Conservation (phyloP, 2,329 filamentous ascomycete genomes). For the Claviceps pazoutovae region DNA sequence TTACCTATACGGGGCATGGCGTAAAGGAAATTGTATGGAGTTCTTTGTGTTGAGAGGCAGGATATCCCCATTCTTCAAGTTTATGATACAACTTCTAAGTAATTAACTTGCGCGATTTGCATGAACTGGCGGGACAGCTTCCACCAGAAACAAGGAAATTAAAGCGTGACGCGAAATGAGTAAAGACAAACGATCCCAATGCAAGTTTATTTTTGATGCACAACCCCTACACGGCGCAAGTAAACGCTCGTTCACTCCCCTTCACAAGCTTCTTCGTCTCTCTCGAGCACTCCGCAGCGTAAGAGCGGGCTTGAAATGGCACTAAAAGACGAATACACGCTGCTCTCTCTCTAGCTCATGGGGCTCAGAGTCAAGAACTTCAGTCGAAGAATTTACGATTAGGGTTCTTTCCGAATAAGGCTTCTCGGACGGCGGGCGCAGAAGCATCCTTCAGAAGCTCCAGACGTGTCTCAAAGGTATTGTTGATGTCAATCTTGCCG, state of each 20-base stretch:
- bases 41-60: not conserved
- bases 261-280: not conserved
- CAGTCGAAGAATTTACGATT: constrained; percentile 95
- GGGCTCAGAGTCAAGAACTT: constrained; percentile 9
- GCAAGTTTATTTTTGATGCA: not conserved
- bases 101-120: constrained; percentile 4
- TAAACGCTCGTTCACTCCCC: too few relatives aligned
- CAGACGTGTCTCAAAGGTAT: constrained; percentile 89
- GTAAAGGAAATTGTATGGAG: not conserved
- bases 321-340: not conserved
- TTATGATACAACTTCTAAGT: constrained; percentile 21
- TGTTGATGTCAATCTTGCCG: constrained; percentile 97
- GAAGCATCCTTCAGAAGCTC: constrained; percentile 72
- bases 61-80: not conserved
- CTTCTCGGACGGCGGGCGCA: constrained; percentile 70
- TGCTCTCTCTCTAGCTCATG: not conserved
- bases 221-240: too few relatives aligned
- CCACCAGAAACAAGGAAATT: not conserved
- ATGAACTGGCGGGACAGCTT: constrained; percentile 6
- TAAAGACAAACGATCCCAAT: not conserved
- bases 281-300: constrained; percentile 4
- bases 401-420: constrained; percentile 83
- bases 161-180: not conserved
- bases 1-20: too few relatives aligned
- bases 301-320: not conserved